Evolutionary conservation across 768 basidiomycete genomes (phyloP), one percentile per base, ranked within the genome.

Genomic region (Termitomyces sp.): DNA sequence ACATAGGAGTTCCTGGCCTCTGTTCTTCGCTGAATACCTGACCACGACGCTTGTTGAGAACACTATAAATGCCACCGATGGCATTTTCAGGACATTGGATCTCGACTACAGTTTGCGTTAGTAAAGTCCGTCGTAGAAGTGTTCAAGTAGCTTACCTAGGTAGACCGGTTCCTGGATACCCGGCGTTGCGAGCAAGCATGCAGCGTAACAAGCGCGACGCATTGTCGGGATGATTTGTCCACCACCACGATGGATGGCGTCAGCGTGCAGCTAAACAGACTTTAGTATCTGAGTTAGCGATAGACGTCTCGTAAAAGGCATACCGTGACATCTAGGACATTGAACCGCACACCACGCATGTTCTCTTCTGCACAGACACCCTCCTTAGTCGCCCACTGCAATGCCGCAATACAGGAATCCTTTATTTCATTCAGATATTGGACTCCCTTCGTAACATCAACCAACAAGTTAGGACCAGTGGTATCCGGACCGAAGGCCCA

Each of bases 401-500:
- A 92, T 46, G 94, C 95, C 65, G 97, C 96, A 72, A 99, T 85
- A 73, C 95, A 97, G 63, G 97, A 98, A 74, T 99, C 97, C 82
- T 99, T 98, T 82, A 99, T 99, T 85, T 99, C 97, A 72, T 94
- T 96, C 61, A 99, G 79, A 80, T 97, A 98, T 71, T 99, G 97
- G 58, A 97, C 94, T 80, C 94, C 97, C 85, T 98, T 99, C 67
- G 97, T 98, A 65, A 90, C 92, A 77, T 99, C 97, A 67, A 97
- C 93, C 74, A 99, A 77, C 75, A 99, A 74, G 78, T 99, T 99
- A 56, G 97, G 87, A 44, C 97, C 97, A 63, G 92, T 94, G 51
- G 93, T 97, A 63, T 99, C 97, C 61, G 97, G 97, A 66, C 96
- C 97, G 82, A 99, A 99, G 76, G 92, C 93, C 97, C 97, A 99